Conservation (phyloP, 2,329 filamentous ascomycete genomes). For the Dothideomycetes sp. region DNA sequence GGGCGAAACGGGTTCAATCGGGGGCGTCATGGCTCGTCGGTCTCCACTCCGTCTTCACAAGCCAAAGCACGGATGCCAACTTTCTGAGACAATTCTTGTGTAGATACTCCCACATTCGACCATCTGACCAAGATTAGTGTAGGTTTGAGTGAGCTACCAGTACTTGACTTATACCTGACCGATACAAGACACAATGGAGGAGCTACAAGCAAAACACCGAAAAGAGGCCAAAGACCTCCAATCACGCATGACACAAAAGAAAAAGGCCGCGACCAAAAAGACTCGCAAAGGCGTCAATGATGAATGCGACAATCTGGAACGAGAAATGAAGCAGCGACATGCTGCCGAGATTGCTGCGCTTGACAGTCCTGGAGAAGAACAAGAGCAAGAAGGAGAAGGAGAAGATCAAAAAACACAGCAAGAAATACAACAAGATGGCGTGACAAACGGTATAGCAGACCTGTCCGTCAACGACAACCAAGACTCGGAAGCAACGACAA, state of each 20-base stretch:
- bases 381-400: neutral
- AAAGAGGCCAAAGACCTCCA: conserved; percentile 85
- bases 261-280: conserved; percentile 88
- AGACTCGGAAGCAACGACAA: neutral
- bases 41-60: too few species aligned
- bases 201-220: conserved; percentile 68
- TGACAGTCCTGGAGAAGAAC: conserved; percentile 19
- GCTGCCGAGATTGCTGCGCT: conserved; percentile 39
- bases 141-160: too few species aligned
- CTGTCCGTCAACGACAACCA: neutral
- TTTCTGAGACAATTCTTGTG: too few species aligned
- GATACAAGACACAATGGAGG: too few species aligned
- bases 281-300: conserved; percentile 53
- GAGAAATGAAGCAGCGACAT: conserved; percentile 47
- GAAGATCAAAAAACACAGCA: neutral
- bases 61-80: too few species aligned
- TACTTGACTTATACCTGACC: too few species aligned
- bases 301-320: conserved; percentile 51
- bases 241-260: conserved; percentile 80
- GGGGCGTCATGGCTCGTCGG: too few species aligned
- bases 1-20: too few species aligned
- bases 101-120: neutral
- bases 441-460: neutral
- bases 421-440: neutral
- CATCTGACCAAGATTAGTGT: conserved; percentile 3